These are phyloP conservation scores for Ilyonectria mors-panacis DNA, from an alignment of 2,329 filamentous ascomycete species.

Conservation along the genomic window DNA sequence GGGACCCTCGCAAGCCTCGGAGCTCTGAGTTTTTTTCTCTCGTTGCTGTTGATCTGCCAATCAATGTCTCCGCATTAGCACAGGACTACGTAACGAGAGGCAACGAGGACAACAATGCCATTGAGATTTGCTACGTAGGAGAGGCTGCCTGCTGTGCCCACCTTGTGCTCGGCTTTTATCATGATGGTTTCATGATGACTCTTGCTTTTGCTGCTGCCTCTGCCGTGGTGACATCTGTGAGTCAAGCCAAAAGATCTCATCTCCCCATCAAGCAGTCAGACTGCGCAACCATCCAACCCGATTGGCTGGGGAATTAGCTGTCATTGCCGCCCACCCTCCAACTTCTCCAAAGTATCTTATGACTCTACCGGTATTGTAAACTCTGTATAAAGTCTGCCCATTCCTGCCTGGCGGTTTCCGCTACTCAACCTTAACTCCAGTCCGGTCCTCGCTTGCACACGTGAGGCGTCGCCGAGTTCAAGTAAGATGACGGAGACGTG, in stretches of 20 bases:
- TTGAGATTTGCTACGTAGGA: neutral
- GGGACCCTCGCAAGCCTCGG: conserved; percentile 33
- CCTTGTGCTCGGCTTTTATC: neutral
- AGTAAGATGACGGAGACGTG: conserved; percentile 6
- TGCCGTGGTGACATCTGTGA: conserved; percentile 15
- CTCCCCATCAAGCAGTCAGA: conserved; percentile 12
- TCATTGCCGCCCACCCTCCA: conserved; percentile 19
- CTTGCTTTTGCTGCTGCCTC: neutral
- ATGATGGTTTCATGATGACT: conserved; percentile 13
- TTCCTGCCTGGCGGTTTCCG: neutral
- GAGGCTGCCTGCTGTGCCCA: conserved; percentile 1
- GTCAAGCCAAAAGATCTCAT: conserved; percentile 19
- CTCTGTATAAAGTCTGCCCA: conserved; percentile 14
- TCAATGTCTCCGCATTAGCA: conserved; percentile 41
- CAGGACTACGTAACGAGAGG: conserved; percentile 16
- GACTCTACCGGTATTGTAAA: conserved; percentile 3
- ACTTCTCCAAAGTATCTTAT: conserved; percentile 5
- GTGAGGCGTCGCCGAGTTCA: conserved; percentile 11
- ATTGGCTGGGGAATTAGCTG: conserved; percentile 18
- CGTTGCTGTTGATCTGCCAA: conserved; percentile 36
- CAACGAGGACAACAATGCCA: conserved; percentile 12
- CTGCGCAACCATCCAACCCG: conserved; percentile 10
- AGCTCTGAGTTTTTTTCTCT: conserved; percentile 16
- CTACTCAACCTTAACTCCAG: neutral
- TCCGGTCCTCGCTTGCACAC: conserved; percentile 3